These are phyloP conservation scores for Larix kaempferi DNA, from an alignment of 75 land plant genomes.

Conservation along the genomic window DNA sequence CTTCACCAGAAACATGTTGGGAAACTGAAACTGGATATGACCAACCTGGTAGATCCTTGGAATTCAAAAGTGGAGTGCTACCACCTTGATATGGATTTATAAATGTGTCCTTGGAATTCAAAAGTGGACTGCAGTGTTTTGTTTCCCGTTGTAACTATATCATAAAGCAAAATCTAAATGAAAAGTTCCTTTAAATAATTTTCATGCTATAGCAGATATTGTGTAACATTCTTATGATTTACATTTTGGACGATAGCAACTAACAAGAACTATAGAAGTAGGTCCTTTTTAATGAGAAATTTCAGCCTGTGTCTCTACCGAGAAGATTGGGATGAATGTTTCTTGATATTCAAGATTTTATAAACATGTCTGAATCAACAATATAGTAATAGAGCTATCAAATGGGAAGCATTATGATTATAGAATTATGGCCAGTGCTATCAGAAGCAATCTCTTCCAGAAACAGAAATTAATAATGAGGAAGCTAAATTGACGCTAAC, in stretches of 20 bases:
- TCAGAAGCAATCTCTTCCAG: background rate
- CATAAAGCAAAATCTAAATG: background rate
- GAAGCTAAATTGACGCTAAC: background rate
- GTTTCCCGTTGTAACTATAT: background rate
- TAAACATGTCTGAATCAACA: background rate
- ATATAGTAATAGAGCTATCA: background rate
- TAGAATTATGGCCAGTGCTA: background rate
- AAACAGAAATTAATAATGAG: background rate
- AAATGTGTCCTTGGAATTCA: too few relatives aligned
- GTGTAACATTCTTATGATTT: background rate
- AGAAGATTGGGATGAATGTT: background rate
- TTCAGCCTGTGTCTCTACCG: background rate
- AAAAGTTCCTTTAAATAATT: background rate
- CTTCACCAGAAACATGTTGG: too few relatives aligned
- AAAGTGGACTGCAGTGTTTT: background rate
- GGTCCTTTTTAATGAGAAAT: background rate
- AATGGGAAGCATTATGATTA: background rate
- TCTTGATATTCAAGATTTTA: slow-evolving; percentile 6
- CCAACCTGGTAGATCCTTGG: too few relatives aligned
- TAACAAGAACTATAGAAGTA: background rate
- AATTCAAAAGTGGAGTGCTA: too few relatives aligned
- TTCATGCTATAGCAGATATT: background rate
- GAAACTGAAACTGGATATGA: too few relatives aligned
- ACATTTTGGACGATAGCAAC: background rate
- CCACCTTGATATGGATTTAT: too few relatives aligned